phyloP scores from a whole-genome alignment of 108 stramenopile species.

The Fragilariopsis cylindrus region DNA sequence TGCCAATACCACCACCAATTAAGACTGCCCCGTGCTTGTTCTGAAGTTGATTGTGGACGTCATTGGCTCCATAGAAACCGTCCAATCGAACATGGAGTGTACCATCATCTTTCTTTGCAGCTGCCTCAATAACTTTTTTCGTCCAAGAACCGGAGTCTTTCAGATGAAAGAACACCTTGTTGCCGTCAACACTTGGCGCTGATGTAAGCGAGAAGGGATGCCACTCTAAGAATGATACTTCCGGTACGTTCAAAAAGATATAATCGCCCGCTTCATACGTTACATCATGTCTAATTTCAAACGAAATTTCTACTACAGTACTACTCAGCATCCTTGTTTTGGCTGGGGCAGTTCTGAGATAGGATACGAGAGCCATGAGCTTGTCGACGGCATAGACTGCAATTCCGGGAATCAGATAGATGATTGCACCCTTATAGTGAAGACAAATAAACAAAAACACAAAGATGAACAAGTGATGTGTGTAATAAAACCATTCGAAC shows the following conservation, averaged over 20 bases:
- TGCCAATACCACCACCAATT: slow-evolving; percentile 2
- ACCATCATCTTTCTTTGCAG: background rate
- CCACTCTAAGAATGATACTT: background rate
- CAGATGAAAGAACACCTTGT: slow-evolving; percentile 4
- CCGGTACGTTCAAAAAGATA: slow-evolving; percentile 5
- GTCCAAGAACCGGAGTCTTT: slow-evolving; percentile 2
- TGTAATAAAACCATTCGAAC: slow-evolving; percentile 7
- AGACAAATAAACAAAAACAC: slow-evolving; percentile 6
- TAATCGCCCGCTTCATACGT: slow-evolving; percentile 4
- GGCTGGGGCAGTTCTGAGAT: background rate
- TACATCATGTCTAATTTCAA: background rate
- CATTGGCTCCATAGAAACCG: background rate
- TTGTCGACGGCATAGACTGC: slow-evolving; percentile 7
- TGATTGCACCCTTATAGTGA: background rate
- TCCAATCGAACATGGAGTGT: background rate
- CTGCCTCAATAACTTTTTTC: background rate
- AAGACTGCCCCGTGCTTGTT: background rate
- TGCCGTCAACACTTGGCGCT: background rate
- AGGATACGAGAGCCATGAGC: slow-evolving; percentile 2
- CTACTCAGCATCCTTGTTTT: slow-evolving; percentile 1
- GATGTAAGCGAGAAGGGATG: slow-evolving; percentile 9
- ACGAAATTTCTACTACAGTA: background rate
- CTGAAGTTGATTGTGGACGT: background rate
- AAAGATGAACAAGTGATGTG: slow-evolving; percentile 5
- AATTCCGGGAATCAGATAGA: slow-evolving; percentile 5